Conservation (phyloP, 2,329 filamentous ascomycete species). For the Fusarium circinatum region DNA sequence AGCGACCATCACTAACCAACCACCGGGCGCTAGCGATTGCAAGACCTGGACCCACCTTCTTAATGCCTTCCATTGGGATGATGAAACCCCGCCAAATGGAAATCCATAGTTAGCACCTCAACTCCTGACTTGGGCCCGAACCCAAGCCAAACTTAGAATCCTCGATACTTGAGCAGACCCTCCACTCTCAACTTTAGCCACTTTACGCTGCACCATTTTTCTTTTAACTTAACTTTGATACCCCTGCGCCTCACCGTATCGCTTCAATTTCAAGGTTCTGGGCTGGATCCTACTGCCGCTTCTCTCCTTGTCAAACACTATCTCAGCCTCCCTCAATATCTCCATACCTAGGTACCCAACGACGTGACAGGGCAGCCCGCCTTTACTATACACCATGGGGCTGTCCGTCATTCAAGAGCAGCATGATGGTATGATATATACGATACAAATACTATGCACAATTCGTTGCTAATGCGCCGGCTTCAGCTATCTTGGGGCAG, state of each 20-base stretch:
- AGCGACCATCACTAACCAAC: conserved; percentile 34
- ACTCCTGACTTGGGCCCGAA: conserved; percentile 40
- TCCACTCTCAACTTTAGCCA: neutral
- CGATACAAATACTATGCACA: neutral
- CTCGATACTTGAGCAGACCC: conserved; percentile 8
- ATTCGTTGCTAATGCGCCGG: conserved; percentile 32
- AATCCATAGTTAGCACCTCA: neutral
- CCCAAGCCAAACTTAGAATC: conserved; percentile 22
- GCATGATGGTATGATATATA: conserved; percentile 58
- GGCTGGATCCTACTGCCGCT: neutral
- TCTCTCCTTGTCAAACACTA: conserved; percentile 7
- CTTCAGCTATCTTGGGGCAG: conserved; percentile 51
- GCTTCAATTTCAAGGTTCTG: neutral
- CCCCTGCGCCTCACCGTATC: conserved; percentile 7
- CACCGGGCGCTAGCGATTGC: conserved; percentile 13
- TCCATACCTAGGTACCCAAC: conserved; percentile 17
- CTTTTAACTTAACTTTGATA: conserved; percentile 26
- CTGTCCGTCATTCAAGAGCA: conserved; percentile 87
- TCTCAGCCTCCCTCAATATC: conserved; percentile 1
- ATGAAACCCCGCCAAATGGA: conserved; percentile 43
- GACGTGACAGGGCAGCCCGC: conserved; percentile 43
- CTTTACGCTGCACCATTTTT: conserved; percentile 16
- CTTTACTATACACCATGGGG: conserved; percentile 71
- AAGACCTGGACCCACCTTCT: conserved; percentile 19
- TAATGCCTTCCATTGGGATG: conserved; percentile 22